Percentiles rank a stretch among this genome's conserved stretches.
Conservation (phyloP, 1,284 basidiomycete genomes). For the Fomitiporia mediterranea region DNA sequence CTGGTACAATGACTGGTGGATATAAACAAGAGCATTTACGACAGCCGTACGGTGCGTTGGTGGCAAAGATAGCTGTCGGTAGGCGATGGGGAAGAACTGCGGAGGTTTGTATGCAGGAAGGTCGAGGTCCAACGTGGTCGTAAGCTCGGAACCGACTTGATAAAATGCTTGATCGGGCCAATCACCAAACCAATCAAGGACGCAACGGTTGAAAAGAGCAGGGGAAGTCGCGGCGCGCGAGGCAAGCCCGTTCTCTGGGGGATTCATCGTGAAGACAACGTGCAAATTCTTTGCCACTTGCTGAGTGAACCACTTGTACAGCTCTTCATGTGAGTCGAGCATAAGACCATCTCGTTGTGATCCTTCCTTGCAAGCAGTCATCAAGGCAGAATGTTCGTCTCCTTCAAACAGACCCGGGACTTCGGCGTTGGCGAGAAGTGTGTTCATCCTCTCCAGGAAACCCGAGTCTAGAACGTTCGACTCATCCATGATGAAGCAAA, state of each 20-base stretch:
- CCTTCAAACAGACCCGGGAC: conserved; percentile 98
- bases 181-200: conserved; percentile 97
- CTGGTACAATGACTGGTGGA: conserved; percentile 87
- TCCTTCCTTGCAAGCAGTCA: conserved; percentile 99
- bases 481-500: conserved; percentile 99
- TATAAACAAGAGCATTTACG: conserved; percentile 90
- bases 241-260: conserved; percentile 91
- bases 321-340: conserved; percentile 96
- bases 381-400: conserved; percentile 93
- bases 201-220: conserved; percentile 96
- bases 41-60: conserved; percentile 85
- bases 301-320: conserved; percentile 96
- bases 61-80: conserved; percentile 76
- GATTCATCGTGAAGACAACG: conserved; percentile 99
- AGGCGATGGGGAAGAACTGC: conserved; percentile 80
- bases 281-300: conserved; percentile 96
- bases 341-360: conserved; percentile 96
- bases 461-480: conserved; percentile 98
- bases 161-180: conserved; percentile 98
- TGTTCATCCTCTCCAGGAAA: conserved; percentile 99
- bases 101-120: conserved; percentile 76
- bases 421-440: conserved; percentile 97
- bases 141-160: conserved; percentile 95
- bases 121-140: conserved; percentile 87
- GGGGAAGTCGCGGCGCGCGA: conserved; percentile 96